These are phyloP conservation scores for Linum trigynum DNA, from an alignment of 345 rosid genomes.

Conservation along the genomic window DNA sequence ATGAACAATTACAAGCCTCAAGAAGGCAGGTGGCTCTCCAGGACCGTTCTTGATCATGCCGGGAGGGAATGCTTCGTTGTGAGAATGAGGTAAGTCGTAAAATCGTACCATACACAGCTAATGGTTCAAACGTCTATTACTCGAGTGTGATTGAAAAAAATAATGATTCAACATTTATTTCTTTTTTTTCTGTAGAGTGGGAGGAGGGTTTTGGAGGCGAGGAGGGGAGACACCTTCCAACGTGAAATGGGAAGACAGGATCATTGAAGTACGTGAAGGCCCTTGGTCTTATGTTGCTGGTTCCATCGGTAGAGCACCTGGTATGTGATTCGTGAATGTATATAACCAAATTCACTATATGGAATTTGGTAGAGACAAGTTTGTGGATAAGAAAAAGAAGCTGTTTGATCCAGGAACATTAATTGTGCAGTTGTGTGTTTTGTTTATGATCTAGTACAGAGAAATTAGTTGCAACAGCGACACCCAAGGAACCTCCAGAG, in stretches of 20 bases:
- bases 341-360: neutral
- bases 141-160: no score
- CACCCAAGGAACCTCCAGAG: conserved; percentile 50
- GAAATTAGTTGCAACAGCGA: conserved; percentile 77
- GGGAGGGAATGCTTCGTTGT: conserved; percentile 81
- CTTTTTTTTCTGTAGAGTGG: conserved; percentile 35
- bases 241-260: conserved; percentile 63
- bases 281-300: conserved; percentile 81
- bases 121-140: no score
- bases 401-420: conserved; percentile 5
- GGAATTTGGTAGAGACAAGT: neutral
- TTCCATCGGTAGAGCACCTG: conserved; percentile 86
- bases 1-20: conserved; percentile 61
- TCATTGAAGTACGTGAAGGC: conserved; percentile 78
- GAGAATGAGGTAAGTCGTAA: conserved; percentile 45
- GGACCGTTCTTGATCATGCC: conserved; percentile 84
- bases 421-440: neutral
- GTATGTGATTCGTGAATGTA: conserved; percentile 32
- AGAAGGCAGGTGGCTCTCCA: conserved; percentile 91
- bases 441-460: conserved; percentile 62
- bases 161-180: no score
- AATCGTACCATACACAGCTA: no score
- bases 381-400: neutral
- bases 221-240: conserved; percentile 66
- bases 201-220: conserved; percentile 77